Percentiles rank a stretch among this genome's conserved stretches.
Evolutionary conservation across 768 basidiomycete genomes (phyloP).

Genomic region (Pisolithus tinctorius): DNA sequence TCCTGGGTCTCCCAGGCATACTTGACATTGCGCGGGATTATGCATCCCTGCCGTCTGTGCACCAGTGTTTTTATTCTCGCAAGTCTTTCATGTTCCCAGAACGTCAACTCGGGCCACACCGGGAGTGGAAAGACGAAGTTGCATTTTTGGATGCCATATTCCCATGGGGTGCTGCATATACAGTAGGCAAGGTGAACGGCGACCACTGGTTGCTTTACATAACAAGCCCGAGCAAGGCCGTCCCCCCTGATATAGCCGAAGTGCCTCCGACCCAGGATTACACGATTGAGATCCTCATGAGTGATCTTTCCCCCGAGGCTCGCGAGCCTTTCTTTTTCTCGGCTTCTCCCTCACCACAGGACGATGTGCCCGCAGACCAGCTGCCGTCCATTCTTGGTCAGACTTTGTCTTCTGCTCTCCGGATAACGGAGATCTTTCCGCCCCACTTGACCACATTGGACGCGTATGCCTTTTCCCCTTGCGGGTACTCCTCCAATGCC

Average conservation of each 20-base stretch:
- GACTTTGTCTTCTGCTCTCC: conserved; percentile 59
- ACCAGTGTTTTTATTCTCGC: conserved; percentile 95
- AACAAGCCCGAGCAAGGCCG: conserved; percentile 48
- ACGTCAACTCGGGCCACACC: conserved; percentile 85
- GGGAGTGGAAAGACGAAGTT: conserved; percentile 91
- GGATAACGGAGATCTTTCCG: conserved; percentile 81
- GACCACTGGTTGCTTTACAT: conserved; percentile 98
- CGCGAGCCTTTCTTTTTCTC: conserved; percentile 69
- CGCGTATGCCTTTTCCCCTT: conserved; percentile 90
- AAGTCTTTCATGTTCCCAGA: conserved; percentile 99
- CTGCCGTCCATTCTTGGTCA: conserved; percentile 21
- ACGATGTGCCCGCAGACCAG: conserved; percentile 40
- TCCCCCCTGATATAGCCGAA: conserved; percentile 9
- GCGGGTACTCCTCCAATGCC: conserved; percentile 94
- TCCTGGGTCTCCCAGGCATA: conserved; percentile 90
- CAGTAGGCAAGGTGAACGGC: conserved; percentile 94
- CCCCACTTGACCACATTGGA: conserved; percentile 75
- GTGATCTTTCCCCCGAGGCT: conserved; percentile 70
- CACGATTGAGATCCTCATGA: conserved; percentile 99
- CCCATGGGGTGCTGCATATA: conserved; percentile 85
- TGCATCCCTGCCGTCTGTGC: conserved; percentile 61
- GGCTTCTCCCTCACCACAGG: conserved; percentile 37
- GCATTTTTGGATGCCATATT: conserved; percentile 88
- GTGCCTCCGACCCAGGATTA: conserved; percentile 53
- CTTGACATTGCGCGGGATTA: conserved; percentile 81